Evolutionary conservation across 2,329 filamentous ascomycete genomes (phyloP).

Genomic region (Paracorniculantispora psalliotae): DNA sequence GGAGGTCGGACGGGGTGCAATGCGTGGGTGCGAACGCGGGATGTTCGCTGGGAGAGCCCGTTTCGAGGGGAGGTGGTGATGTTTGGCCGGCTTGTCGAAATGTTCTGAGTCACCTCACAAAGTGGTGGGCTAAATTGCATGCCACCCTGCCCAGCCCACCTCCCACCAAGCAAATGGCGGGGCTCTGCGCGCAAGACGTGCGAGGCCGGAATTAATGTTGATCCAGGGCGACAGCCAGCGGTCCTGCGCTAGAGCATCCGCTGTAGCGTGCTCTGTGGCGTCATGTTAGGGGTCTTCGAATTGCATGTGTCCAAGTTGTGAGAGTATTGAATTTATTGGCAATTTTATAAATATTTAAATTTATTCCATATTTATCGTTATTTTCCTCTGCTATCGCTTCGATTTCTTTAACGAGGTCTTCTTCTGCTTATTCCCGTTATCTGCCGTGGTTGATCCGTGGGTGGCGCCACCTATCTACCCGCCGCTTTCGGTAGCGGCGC

Average conservation of each 20-base stretch:
- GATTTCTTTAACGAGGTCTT: neutral
- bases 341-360: neutral
- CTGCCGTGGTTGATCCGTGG: neutral
- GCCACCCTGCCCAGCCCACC: slow-evolving; percentile 1
- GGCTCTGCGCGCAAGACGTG: neutral
- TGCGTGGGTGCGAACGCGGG: neutral
- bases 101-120: slow-evolving; percentile 13
- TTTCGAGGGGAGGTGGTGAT: slow-evolving; percentile 3
- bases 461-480: too few relatives aligned
- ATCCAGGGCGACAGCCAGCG: slow-evolving; percentile 4
- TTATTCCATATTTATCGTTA: neutral
- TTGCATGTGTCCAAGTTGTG: neutral
- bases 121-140: slow-evolving; percentile 13
- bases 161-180: slow-evolving; percentile 5
- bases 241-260: neutral
- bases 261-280: neutral
- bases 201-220: slow-evolving; percentile 15
- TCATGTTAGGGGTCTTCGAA: neutral
- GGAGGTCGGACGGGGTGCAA: neutral
- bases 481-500: too few relatives aligned
- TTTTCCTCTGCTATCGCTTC: too few relatives aligned
- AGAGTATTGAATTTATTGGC: neutral
- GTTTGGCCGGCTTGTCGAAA: slow-evolving; percentile 6
- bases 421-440: neutral
- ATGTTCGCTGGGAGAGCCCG: neutral